Evolutionary conservation across 2,329 filamentous ascomycete species (phyloP).

Genomic region (Ophiostoma sp.): DNA sequence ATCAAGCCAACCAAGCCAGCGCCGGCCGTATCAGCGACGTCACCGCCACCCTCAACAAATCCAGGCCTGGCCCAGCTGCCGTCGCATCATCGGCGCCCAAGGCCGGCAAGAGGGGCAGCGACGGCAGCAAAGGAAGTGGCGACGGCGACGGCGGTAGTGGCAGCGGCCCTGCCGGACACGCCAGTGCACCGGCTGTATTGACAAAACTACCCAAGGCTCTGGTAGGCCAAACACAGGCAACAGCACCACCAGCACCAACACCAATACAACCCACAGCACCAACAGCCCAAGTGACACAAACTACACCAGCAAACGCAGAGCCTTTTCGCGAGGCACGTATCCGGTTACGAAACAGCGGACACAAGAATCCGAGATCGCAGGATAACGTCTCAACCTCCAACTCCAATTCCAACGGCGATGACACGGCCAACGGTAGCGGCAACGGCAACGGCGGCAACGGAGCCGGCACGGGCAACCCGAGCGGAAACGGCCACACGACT

Average conservation of each 20-base stretch:
- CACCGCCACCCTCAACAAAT: neutral
- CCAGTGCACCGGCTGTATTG: neutral
- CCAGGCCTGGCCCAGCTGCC: neutral
- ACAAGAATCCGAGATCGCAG: conserved; percentile 40
- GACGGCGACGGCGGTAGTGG: neutral
- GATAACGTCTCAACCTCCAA: conserved; percentile 44
- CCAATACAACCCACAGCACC: neutral
- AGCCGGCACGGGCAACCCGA: conserved; percentile 20
- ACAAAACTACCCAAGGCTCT: neutral
- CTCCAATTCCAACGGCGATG: conserved; percentile 47
- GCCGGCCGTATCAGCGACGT: neutral
- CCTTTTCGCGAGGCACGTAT: conserved; percentile 47
- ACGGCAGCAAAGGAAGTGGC: neutral
- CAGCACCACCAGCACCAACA: neutral
- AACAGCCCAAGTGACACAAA: neutral
- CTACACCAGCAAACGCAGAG: conserved; percentile 7
- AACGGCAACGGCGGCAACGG: conserved; percentile 24
- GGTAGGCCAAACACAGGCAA: neutral
- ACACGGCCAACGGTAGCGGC: conserved; percentile 24
- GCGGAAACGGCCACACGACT: conserved; percentile 27
- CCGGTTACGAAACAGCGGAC: conserved; percentile 32
- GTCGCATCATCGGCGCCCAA: neutral
- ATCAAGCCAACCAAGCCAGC: neutral
- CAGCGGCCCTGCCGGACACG: neutral
- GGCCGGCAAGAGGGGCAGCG: neutral